Evolutionary conservation across 1,284 basidiomycete genomes (phyloP), one percentile per base, ranked within the genome.

Genomic region (Ustilago tritici): DNA sequence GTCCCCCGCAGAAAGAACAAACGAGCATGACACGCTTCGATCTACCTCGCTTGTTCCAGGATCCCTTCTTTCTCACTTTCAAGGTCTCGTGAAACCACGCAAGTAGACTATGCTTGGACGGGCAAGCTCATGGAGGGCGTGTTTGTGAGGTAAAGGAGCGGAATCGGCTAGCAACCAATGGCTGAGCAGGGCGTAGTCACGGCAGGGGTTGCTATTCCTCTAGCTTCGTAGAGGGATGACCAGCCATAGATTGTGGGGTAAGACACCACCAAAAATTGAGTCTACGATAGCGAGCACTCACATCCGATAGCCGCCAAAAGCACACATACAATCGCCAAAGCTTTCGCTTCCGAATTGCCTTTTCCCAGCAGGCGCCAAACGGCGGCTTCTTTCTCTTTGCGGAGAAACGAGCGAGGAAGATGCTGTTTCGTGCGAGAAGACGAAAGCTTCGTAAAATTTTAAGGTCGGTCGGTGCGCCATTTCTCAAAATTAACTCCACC

Each of bases 271-370:
- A 41, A 19, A 56, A 36, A 14, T 6, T 9, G 43, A 46, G n/a
- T 19, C n/a, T 46, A 43, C 36, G 43, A 52, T 61, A 68, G 65
- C 70, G 70, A 73, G 70, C 58, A 61, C 43, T 53, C 19, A 10
- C n/a, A 55, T 59, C 70, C 58, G 65, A 65, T 65, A 58, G 57
- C 61, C 61, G 70, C 65, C 60, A 32, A 31, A n/a, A 61, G 50
- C 23, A 23, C 63, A 63, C 52, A 55, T 17, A 31, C 34, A 7
- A 19, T 0, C 3, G n/a, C 15, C 5, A n/a, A 19, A 31, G 23
- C n/a, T n/a, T 64, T 73, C 70, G 65, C 70, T 68, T 68, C 65
- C 65, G 61, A 73, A 64, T 8, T 3, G 23, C 17, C 8, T 40
- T 72, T 72, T 72, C 65, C 64, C 70, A 40, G 32, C n/a, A 28